phyloP scores from a whole-genome alignment of 2,329 filamentous ascomycete species.

The Talaromyces sp. region DNA sequence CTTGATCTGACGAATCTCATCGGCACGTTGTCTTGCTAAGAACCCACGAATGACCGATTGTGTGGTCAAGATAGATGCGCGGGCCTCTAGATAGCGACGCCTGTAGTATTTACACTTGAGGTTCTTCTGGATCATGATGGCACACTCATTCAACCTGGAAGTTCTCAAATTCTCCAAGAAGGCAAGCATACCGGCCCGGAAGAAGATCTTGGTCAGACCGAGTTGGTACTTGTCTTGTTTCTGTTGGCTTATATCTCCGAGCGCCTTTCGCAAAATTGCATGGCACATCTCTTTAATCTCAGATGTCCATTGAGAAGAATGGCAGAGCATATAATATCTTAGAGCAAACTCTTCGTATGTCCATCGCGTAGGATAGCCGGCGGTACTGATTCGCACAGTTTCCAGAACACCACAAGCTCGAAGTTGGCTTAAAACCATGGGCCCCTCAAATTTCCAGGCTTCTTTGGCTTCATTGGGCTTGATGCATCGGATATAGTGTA shows the following conservation, averaged over 20 bases:
- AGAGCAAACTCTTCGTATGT: conserved; percentile 98
- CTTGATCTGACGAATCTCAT: conserved; percentile 76
- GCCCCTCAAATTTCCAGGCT: conserved; percentile 96
- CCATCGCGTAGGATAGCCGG: conserved; percentile 96
- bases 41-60: conserved; percentile 76
- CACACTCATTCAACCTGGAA: conserved; percentile 83
- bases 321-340: conserved; percentile 96
- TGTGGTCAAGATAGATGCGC: conserved; percentile 72
- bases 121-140: conserved; percentile 99
- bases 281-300: conserved; percentile 94
- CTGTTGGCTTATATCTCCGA: conserved; percentile 71
- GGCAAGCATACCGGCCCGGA: conserved; percentile 97
- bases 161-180: conserved; percentile 95
- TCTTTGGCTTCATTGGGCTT: conserved; percentile 98
- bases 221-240: conserved; percentile 93
- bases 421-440: conserved; percentile 96
- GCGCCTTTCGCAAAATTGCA: conserved; percentile 80
- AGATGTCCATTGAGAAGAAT: conserved; percentile 82
- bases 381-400: conserved; percentile 94
- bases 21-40: conserved; percentile 70
- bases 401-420: conserved; percentile 98
- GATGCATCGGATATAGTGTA: conserved; percentile 98
- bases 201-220: conserved; percentile 98
- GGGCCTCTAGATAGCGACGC: conserved; percentile 81
- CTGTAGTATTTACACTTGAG: conserved; percentile 92